Evolutionary conservation across 148 eudicot genomes (phyloP), one percentile per base, ranked within the genome.

Genomic region (Silene conica): DNA sequence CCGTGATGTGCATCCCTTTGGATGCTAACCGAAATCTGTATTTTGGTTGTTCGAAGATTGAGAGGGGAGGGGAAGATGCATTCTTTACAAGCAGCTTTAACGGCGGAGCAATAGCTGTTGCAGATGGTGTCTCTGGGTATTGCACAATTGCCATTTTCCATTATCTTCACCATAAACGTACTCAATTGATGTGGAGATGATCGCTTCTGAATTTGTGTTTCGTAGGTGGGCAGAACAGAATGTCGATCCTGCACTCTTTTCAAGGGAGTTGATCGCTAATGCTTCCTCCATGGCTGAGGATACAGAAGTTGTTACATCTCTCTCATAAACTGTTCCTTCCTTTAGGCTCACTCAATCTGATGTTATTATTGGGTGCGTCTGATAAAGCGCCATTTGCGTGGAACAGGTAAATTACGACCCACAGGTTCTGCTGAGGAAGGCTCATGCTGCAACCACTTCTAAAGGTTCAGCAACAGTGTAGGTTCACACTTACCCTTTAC

Each of bases 41-140:
- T 62, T 23, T 54, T 77, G 71, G 1, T 63, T 50, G 71, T 74
- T 4, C 48, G n/a, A 82, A 95, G 98, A 88, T 95, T 14, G 97
- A 86, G 38, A 88, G 79, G 70, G 98, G 98, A 62, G 98, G 98
- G 64, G 98, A 95, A 80, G 98, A 95, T 77, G 98, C 98, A 3
- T 95, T 89, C 82, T 90, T 88, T 57, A 83, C 90, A 65, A 95
- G 96, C 83, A 81, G 82, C 79, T 82, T 78, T 57, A 75, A 74
- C 62, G 96, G 96, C 52, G 97, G 93, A 78, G 91, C 79, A 38
- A 80, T 95, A 69, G 93, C 92, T 63, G 97, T 95, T 76, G 98
- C 98, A 31, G 98, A 95, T 86, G 98, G 98, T 70, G 98, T 95
- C 6, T 95, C 98, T 28, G 98, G 98, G 98, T 92, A 86, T 50